These are phyloP conservation scores for Xylariaceae sp. DNA, from an alignment of 2,329 filamentous ascomycete species.

Conservation along the genomic window DNA sequence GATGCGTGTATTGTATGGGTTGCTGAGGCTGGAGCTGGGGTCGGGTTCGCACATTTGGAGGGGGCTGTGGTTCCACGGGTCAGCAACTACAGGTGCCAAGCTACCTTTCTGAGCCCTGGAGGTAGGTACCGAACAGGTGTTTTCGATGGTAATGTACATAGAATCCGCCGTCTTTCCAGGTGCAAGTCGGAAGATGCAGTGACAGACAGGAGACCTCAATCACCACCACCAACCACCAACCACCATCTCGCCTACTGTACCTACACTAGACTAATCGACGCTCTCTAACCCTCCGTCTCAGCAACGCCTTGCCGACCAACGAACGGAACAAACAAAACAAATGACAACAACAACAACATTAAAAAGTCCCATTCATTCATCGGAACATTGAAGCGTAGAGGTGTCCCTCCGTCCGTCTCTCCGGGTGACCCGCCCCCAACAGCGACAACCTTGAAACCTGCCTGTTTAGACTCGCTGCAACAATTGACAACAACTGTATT, in stretches of 20 bases:
- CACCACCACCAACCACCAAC: constrained; percentile 14
- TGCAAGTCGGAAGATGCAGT: constrained; percentile 18
- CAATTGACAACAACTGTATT: constrained; percentile 9
- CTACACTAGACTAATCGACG: too few relatives aligned
- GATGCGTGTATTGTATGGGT: too few relatives aligned
- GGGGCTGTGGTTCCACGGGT: too few relatives aligned
- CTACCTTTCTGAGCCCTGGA: too few relatives aligned
- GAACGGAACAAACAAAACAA: background rate
- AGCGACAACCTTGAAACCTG: constrained; percentile 18
- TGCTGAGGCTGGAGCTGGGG: too few relatives aligned
- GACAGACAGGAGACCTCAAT: constrained; percentile 14
- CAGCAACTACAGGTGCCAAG: too few relatives aligned
- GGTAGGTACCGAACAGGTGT: background rate
- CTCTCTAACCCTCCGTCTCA: background rate
- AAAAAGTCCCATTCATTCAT: background rate
- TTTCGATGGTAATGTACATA: background rate
- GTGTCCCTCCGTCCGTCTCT: constrained; percentile 12
- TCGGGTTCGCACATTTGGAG: too few relatives aligned
- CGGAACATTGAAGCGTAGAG: background rate
- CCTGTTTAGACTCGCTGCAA: constrained; percentile 8
- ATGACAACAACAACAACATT: background rate
- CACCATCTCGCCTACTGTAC: too few relatives aligned
- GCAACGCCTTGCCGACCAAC: background rate
- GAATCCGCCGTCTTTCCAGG: constrained; percentile 25
- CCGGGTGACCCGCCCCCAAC: constrained; percentile 22